These are phyloP conservation scores for Pyrenopolyporus hunteri DNA, from an alignment of 495 filamentous ascomycete genomes.

Conservation along the genomic window DNA sequence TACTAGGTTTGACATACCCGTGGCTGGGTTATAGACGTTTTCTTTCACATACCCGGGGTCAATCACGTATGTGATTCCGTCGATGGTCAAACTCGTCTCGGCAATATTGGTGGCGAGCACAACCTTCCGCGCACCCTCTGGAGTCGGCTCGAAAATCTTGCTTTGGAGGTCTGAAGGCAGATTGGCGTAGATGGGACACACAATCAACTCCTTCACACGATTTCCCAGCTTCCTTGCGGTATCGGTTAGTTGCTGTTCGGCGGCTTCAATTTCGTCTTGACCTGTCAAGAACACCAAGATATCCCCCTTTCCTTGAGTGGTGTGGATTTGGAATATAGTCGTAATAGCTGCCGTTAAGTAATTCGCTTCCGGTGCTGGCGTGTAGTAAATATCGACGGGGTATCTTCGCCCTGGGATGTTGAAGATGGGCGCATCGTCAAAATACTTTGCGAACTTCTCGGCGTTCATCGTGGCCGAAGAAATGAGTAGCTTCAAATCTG, in stretches of 20 bases:
- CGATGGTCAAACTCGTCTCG: constrained; percentile 87
- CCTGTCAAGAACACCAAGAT: constrained; percentile 91
- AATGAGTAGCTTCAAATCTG: constrained; percentile 90
- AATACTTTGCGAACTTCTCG: constrained; percentile 89
- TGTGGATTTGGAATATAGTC: constrained; percentile 95
- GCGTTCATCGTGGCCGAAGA: constrained; percentile 96
- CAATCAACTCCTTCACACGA: constrained; percentile 83
- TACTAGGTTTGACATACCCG: constrained; percentile 89
- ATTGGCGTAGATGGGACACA: constrained; percentile 89
- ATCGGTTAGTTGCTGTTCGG: constrained; percentile 79
- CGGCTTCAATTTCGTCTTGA: constrained; percentile 88
- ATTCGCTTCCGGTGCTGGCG: constrained; percentile 89
- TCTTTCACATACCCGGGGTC: constrained; percentile 95
- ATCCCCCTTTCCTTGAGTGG: constrained; percentile 83
- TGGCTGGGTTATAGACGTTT: constrained; percentile 89
- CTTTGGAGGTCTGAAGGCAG: constrained; percentile 82
- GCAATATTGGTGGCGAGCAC: constrained; percentile 91
- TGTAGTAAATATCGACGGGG: constrained; percentile 93
- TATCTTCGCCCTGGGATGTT: constrained; percentile 92
- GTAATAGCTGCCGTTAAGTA: constrained; percentile 91
- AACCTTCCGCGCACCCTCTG: constrained; percentile 79
- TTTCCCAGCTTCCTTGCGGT: constrained; percentile 80
- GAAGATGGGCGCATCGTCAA: constrained; percentile 94
- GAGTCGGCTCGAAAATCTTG: constrained; percentile 91
- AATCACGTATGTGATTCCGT: constrained; percentile 90